These are phyloP conservation scores for Tolypocladium cylindrosporum DNA, from an alignment of 2,329 filamentous ascomycete genomes.

Conservation along the genomic window DNA sequence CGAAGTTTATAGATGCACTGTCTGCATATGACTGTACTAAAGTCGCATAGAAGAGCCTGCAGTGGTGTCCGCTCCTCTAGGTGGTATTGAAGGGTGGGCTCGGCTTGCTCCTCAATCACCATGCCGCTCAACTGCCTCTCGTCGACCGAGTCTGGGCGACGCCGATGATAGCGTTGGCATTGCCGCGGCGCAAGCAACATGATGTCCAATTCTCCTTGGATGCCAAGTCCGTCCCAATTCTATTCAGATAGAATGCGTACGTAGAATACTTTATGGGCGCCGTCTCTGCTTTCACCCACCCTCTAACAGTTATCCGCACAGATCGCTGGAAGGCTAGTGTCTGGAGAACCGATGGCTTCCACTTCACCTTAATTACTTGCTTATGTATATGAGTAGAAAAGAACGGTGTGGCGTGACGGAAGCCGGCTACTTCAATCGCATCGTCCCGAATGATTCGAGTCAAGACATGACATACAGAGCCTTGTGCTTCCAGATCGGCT, in stretches of 20 bases:
- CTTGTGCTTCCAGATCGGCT: slow-evolving; percentile 1
- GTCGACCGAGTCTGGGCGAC: neutral
- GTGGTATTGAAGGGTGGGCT: neutral
- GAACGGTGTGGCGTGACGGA: slow-evolving; percentile 1
- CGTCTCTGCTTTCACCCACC: neutral
- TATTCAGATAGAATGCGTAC: neutral
- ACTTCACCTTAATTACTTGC: slow-evolving; percentile 3
- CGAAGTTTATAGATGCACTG: too few relatives aligned
- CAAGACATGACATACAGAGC: slow-evolving; percentile 3
- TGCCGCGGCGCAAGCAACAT: neutral
- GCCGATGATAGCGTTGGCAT: neutral
- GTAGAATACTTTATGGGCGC: neutral
- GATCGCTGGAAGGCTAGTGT: neutral
- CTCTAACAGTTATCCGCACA: neutral
- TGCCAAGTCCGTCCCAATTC: neutral
- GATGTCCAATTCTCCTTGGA: neutral
- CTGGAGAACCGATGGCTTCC: neutral
- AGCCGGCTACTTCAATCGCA: slow-evolving; percentile 1
- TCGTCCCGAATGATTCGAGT: slow-evolving; percentile 1
- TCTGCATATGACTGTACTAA: neutral
- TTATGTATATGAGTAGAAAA: slow-evolving; percentile 2
- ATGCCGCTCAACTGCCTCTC: neutral
- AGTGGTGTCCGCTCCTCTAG: neutral
- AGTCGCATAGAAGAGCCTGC: neutral
- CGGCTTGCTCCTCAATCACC: neutral